phyloP scores from a whole-genome alignment of 148 eudicot genomes.

The Rhododendron simsii region DNA sequence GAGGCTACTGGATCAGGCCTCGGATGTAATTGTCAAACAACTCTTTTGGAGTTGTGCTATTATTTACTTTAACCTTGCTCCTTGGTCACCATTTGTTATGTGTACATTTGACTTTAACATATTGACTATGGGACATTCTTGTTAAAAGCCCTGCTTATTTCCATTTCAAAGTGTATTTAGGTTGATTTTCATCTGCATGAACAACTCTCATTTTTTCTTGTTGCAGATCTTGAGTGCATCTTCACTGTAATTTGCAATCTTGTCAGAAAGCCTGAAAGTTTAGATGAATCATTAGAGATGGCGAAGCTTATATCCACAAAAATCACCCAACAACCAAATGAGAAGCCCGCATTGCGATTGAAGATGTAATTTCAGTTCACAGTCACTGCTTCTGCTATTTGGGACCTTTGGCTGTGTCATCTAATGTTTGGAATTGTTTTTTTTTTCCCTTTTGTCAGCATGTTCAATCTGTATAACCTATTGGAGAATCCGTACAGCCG shows the following conservation, averaged over 20 bases:
- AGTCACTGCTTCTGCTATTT: background rate
- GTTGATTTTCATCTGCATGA: background rate
- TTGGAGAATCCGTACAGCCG: constrained; percentile 71
- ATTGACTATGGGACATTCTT: background rate
- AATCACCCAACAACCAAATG: constrained; percentile 65
- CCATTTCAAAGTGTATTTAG: background rate
- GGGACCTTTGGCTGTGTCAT: constrained; percentile 2
- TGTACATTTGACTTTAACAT: background rate
- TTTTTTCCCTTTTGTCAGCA: constrained; percentile 32
- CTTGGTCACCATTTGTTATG: background rate
- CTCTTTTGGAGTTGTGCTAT: background rate
- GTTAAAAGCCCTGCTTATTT: background rate
- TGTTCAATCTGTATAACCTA: constrained; percentile 87
- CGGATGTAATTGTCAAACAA: background rate
- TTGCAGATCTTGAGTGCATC: constrained; percentile 76
- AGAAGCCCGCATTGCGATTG: constrained; percentile 77
- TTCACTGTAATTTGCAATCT: constrained; percentile 79
- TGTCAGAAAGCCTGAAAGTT: constrained; percentile 62
- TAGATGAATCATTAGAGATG: constrained; percentile 73
- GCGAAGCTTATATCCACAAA: constrained; percentile 72
- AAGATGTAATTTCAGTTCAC: constrained; percentile 49
- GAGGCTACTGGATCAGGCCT: background rate
- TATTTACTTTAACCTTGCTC: background rate
- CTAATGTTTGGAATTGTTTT: constrained; percentile 2
- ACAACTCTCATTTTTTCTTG: background rate